These are phyloP conservation scores for Trichophyton verrucosum DNA, from an alignment of 2,329 filamentous ascomycete species.

Conservation along the genomic window DNA sequence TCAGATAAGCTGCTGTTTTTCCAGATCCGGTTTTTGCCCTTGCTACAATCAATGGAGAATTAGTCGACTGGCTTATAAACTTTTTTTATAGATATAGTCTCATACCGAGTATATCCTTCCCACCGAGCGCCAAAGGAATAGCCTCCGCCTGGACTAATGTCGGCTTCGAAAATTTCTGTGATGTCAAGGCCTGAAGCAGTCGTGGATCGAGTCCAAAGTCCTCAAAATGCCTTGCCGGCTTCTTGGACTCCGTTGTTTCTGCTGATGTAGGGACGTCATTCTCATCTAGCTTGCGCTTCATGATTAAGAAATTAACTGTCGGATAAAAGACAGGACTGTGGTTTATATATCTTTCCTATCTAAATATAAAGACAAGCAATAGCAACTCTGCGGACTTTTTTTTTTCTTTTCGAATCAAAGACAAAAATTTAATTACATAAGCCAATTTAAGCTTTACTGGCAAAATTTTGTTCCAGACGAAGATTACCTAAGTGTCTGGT, in stretches of 20 bases:
- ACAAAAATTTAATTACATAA: neutral
- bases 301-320: slow-evolving; percentile 16
- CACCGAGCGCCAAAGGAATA: slow-evolving; percentile 76
- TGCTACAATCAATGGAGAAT: slow-evolving; percentile 35
- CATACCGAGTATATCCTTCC: slow-evolving; percentile 65
- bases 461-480: no score
- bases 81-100: neutral
- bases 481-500: no score
- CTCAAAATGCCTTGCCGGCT: slow-evolving; percentile 49
- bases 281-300: slow-evolving; percentile 41
- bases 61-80: neutral
- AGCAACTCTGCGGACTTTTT: neutral
- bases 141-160: slow-evolving; percentile 81
- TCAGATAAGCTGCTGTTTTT: slow-evolving; percentile 90
- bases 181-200: slow-evolving; percentile 71
- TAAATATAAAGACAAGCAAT: neutral
- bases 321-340: neutral
- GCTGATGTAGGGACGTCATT: slow-evolving; percentile 35
- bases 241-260: slow-evolving; percentile 16
- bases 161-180: slow-evolving; percentile 71
- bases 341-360: neutral
- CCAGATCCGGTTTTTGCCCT: slow-evolving; percentile 91
- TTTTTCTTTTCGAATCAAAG: neutral
- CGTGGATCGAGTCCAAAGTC: slow-evolving; percentile 71
- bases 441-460: neutral